A percentile compares a stretch with the other conserved stretches of the same genome.
Evolutionary conservation across 2,329 filamentous ascomycete genomes (phyloP).

Genomic region (Nigrospora oryzae): DNA sequence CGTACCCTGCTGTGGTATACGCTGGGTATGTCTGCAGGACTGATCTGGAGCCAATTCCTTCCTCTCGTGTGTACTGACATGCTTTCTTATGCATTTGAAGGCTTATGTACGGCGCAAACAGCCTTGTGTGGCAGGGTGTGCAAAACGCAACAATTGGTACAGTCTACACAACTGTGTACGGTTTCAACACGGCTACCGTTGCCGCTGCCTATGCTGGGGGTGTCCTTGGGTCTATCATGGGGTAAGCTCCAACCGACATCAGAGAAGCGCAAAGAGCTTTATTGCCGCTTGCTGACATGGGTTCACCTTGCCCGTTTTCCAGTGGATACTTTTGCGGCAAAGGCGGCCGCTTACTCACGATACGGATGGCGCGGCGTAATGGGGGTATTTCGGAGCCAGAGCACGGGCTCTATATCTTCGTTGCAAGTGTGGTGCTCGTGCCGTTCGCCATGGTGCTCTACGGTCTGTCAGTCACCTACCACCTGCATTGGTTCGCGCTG

Average conservation of each 20-base stretch:
- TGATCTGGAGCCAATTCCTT: neutral
- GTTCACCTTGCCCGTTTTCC: neutral
- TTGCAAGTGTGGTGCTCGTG: conserved; percentile 7
- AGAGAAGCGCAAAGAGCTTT: conserved; percentile 3
- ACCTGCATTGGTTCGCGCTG: conserved; percentile 22
- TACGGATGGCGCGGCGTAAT: conserved; percentile 11
- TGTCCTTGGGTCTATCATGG: conserved; percentile 3
- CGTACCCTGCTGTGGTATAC: conserved; percentile 24
- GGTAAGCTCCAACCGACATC: conserved; percentile 11
- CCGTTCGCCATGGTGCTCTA: conserved; percentile 8
- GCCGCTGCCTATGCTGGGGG: conserved; percentile 18
- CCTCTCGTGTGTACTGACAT: neutral
- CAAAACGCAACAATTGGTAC: conserved; percentile 22
- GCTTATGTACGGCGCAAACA: conserved; percentile 23
- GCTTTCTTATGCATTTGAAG: conserved; percentile 1
- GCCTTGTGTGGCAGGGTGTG: conserved; percentile 19
- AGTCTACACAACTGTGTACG: conserved; percentile 20
- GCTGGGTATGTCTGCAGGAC: conserved; percentile 21
- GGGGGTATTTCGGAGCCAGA: conserved; percentile 14
- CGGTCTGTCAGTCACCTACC: conserved; percentile 15
- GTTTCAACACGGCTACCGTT: conserved; percentile 17
- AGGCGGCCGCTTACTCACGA: conserved; percentile 17
- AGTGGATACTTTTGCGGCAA: conserved; percentile 21
- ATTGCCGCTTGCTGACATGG: neutral
- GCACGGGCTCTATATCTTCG: conserved; percentile 12